phyloP scores from a whole-genome alignment of 2,329 filamentous ascomycete genomes.

The Scedosporium boydii region DNA sequence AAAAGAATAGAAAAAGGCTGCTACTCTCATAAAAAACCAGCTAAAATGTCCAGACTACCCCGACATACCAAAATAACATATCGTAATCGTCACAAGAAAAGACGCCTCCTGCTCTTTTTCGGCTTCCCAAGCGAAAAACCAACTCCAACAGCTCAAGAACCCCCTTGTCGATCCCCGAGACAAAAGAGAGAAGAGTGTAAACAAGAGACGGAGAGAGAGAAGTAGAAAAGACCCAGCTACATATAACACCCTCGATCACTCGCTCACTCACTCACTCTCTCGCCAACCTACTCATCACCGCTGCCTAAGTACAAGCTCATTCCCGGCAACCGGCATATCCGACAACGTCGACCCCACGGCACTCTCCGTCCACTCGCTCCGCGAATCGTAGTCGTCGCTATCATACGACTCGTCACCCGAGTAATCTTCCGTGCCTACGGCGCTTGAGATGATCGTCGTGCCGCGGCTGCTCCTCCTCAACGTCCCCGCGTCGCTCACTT shows the following conservation, averaged over 20 bases:
- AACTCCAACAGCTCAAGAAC: neutral
- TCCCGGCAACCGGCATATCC: slow-evolving; percentile 12
- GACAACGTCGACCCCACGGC: slow-evolving; percentile 20
- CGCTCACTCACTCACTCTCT: slow-evolving; percentile 22
- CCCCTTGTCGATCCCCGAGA: neutral
- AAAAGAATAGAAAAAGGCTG: neutral
- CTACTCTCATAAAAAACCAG: neutral
- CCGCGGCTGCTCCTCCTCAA: slow-evolving; percentile 37
- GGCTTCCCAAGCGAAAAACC: neutral
- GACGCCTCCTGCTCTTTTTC: neutral
- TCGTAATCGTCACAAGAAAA: neutral
- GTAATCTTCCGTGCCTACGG: slow-evolving; percentile 27
- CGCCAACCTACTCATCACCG: slow-evolving; percentile 20
- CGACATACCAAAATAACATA: neutral
- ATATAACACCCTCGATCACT: no score
- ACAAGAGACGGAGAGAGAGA: slow-evolving; percentile 4
- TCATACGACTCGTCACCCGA: slow-evolving; percentile 20
- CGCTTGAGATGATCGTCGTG: slow-evolving; percentile 32
- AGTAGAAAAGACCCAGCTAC: neutral
- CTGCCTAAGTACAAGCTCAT: slow-evolving; percentile 9
- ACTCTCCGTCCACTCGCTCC: slow-evolving; percentile 41
- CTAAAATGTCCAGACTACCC: neutral
- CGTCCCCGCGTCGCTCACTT: slow-evolving; percentile 41
- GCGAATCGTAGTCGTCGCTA: slow-evolving; percentile 18
- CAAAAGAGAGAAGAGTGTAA: slow-evolving; percentile 7